phyloP scores from a whole-genome alignment of 176 grass and related monocot species.

The Carex myosuroides region DNA sequence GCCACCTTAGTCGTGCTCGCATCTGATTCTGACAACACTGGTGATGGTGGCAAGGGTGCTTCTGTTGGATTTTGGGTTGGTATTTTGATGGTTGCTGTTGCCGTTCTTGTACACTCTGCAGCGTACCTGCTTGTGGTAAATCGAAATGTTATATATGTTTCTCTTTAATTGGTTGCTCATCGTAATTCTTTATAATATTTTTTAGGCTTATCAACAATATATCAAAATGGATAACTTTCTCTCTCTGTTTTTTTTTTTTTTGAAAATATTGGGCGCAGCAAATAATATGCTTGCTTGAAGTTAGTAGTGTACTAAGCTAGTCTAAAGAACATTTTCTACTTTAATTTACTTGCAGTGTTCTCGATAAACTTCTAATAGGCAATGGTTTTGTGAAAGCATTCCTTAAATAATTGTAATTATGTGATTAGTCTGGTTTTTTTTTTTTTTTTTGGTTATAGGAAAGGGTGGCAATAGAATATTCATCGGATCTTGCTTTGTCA shows the following conservation, averaged over 20 bases:
- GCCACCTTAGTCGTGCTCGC: not conserved
- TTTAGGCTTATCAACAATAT: not conserved
- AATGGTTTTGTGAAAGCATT: not conserved
- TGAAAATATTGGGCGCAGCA: not conserved
- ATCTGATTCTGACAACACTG: not conserved
- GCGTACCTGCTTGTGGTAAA: constrained; percentile 16
- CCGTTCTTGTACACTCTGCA: not conserved
- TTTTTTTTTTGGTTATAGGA: constrained; percentile 14
- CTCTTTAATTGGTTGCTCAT: not conserved
- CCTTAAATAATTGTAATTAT: not conserved
- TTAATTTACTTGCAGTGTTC: not conserved
- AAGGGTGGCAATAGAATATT: constrained; percentile 25
- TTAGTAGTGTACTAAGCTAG: not conserved
- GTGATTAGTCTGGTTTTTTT: not conserved
- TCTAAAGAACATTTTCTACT: not conserved
- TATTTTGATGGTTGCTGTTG: constrained; percentile 5
- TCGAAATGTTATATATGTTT: not conserved
- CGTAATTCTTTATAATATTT: not conserved
- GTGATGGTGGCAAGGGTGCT: not conserved
- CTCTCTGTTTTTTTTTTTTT: not conserved
- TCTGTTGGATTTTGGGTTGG: constrained; percentile 1
- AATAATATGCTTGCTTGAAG: not conserved
- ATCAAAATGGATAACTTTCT: not conserved
- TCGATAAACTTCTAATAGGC: not conserved
- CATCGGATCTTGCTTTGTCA: constrained; percentile 23